Percentiles rank a stretch among this genome's conserved stretches.
These are phyloP conservation scores for Sordaria brevicollis DNA, from an alignment of 495 filamentous ascomycete species.

Conservation along the genomic window DNA sequence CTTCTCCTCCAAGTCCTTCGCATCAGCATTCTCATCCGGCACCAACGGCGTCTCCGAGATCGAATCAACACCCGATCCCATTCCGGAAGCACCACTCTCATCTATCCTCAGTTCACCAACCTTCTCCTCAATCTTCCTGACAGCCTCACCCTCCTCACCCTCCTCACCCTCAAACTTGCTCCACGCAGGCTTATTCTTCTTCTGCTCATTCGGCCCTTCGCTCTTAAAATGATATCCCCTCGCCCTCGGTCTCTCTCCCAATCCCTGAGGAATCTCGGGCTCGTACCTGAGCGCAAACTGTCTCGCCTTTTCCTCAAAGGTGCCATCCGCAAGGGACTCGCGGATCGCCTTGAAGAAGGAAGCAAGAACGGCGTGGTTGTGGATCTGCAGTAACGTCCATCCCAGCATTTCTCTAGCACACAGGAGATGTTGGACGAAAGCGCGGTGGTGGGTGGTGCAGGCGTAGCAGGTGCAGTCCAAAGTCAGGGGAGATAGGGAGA, in stretches of 20 bases:
- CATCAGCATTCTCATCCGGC: background rate
- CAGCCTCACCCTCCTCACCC: slow-evolving; percentile 8
- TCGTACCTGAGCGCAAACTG: slow-evolving; percentile 56
- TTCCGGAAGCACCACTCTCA: background rate
- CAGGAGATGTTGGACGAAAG: slow-evolving; percentile 81
- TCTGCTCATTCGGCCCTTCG: slow-evolving; percentile 51
- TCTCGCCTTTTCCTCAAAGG: slow-evolving; percentile 49
- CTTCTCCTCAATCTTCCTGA: background rate
- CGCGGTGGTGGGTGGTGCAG: slow-evolving; percentile 73
- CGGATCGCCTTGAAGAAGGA: slow-evolving; percentile 66
- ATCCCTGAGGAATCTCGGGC: slow-evolving; percentile 56
- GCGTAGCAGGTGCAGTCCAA: slow-evolving; percentile 74
- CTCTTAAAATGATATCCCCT: slow-evolving; percentile 79
- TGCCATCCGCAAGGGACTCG: slow-evolving; percentile 39
- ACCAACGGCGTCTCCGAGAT: slow-evolving; percentile 2
- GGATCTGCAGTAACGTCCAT: slow-evolving; percentile 85
- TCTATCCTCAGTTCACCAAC: background rate
- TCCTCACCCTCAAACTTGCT: slow-evolving; percentile 24
- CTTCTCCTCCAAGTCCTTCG: background rate
- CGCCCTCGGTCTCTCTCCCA: slow-evolving; percentile 68
- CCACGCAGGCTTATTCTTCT: slow-evolving; percentile 61
- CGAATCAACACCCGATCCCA: background rate
- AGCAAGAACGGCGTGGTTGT: slow-evolving; percentile 67
- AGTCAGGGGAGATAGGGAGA: slow-evolving; percentile 47
- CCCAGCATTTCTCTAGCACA: slow-evolving; percentile 88